Percentiles rank a stretch among this genome's conserved stretches.
These are phyloP conservation scores for Saccharum officinarum DNA, from an alignment of 176 grass and related monocot genomes.

Conservation along the genomic window DNA sequence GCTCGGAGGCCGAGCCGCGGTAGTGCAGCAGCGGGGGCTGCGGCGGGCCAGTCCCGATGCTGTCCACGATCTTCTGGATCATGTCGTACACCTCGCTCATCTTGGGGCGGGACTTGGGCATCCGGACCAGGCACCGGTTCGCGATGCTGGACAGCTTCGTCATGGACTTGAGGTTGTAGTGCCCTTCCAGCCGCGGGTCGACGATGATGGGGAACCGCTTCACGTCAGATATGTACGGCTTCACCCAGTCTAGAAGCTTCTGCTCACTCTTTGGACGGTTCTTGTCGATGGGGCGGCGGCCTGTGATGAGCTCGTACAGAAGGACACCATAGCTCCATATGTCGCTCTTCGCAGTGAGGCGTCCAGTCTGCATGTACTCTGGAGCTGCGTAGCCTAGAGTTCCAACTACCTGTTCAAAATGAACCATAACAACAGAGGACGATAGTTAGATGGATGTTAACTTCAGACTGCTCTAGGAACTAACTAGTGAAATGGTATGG, in stretches of 20 bases:
- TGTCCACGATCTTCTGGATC: conserved; percentile 60
- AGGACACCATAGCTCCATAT: conserved; percentile 96
- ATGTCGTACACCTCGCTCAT: conserved; percentile 94
- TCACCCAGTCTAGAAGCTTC: conserved; percentile 97
- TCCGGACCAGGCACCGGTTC: conserved; percentile 72
- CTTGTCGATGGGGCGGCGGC: conserved; percentile 75
- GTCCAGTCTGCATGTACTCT: conserved; percentile 92
- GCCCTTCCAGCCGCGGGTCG: conserved; percentile 65
- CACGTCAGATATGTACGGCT: conserved; percentile 67
- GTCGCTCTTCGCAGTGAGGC: conserved; percentile 81
- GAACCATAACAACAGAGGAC: not conserved
- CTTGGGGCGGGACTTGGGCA: conserved; percentile 78
- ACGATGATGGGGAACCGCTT: conserved; percentile 79
- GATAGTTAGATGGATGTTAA: conserved; percentile 23
- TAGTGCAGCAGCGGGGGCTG: conserved; percentile 68
- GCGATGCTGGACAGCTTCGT: conserved; percentile 64
- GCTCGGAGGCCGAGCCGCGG: conserved; percentile 18
- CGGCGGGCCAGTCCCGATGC: conserved; percentile 43
- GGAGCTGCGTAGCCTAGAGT: conserved; percentile 91
- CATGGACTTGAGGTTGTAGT: conserved; percentile 75
- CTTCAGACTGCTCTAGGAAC: not conserved
- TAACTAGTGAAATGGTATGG: not conserved
- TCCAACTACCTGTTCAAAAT: conserved; percentile 66
- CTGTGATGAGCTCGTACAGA: conserved; percentile 94
- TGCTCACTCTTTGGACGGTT: conserved; percentile 89